A percentile compares a stretch with the other conserved stretches of the same genome.
Conservation (phyloP, 1,139 yeast genomes). For the Arxiozyma telluris region DNA sequence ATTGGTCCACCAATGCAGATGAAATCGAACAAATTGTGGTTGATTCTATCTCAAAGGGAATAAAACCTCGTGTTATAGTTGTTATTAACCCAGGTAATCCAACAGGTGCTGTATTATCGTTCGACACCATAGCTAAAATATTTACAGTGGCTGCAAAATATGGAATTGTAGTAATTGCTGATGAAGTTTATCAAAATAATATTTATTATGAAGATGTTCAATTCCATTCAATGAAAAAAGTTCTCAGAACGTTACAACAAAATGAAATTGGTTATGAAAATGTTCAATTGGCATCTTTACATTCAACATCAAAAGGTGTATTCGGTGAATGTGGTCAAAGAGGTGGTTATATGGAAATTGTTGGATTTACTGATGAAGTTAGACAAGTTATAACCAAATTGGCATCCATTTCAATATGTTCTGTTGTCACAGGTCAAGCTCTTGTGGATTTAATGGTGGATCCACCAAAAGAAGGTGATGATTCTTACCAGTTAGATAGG, state of each 20-base stretch:
- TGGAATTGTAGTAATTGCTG: slow-evolving; percentile 86
- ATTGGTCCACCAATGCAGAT: slow-evolving; percentile 74
- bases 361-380: slow-evolving; percentile 67
- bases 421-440: slow-evolving; percentile 92
- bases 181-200: slow-evolving; percentile 94
- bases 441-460: slow-evolving; percentile 84
- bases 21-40: slow-evolving; percentile 51
- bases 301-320: slow-evolving; percentile 93
- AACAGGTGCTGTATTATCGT: slow-evolving; percentile 73
- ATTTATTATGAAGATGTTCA: slow-evolving; percentile 50
- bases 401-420: slow-evolving; percentile 84
- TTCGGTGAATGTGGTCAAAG: slow-evolving; percentile 98
- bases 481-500: slow-evolving; percentile 57
- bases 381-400: slow-evolving; percentile 65
- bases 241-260: slow-evolving; percentile 51
- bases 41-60: slow-evolving; percentile 44
- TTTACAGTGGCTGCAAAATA: slow-evolving; percentile 72
- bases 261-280: slow-evolving; percentile 47
- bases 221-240: slow-evolving; percentile 57
- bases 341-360: slow-evolving; percentile 94
- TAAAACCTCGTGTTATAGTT: slow-evolving; percentile 69
- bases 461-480: slow-evolving; percentile 75
- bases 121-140: slow-evolving; percentile 58
- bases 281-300: slow-evolving; percentile 85
- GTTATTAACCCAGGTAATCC: slow-evolving; percentile 98